Evolutionary conservation across 2,329 filamentous ascomycete species (phyloP).

Genomic region (Bipolaris cookei): DNA sequence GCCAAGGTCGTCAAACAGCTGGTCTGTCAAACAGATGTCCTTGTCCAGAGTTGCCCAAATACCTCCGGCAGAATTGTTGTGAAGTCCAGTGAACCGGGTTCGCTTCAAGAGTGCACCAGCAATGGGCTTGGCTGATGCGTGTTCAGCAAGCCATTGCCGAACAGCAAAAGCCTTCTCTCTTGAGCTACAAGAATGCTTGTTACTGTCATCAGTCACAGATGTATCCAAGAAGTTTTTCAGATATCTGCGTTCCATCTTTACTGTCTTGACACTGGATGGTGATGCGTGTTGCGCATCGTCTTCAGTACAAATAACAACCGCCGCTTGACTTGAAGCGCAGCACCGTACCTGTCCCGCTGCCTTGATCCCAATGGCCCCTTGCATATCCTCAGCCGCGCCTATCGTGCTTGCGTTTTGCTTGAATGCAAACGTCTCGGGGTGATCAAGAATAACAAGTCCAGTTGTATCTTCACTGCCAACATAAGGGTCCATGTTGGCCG

Average conservation of each 20-base stretch:
- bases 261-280: slow-evolving; percentile 31
- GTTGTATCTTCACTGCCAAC: slow-evolving; percentile 46
- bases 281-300: slow-evolving; percentile 19
- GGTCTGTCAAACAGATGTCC: slow-evolving; percentile 51
- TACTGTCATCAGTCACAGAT: slow-evolving; percentile 22
- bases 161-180: slow-evolving; percentile 35
- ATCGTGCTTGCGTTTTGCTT: slow-evolving; percentile 55
- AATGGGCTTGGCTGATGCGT: slow-evolving; percentile 55
- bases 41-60: slow-evolving; percentile 59
- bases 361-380: slow-evolving; percentile 39
- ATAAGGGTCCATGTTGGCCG: slow-evolving; percentile 30
- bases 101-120: slow-evolving; percentile 55
- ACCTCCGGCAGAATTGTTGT: slow-evolving; percentile 52
- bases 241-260: slow-evolving; percentile 52
- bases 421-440: slow-evolving; percentile 54
- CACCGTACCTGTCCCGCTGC: slow-evolving; percentile 46
- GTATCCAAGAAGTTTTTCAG: slow-evolving; percentile 50
- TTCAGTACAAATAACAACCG: slow-evolving; percentile 35
- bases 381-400: slow-evolving; percentile 47
- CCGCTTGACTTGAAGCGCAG: slow-evolving; percentile 42
- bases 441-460: slow-evolving; percentile 56
- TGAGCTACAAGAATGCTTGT: slow-evolving; percentile 11
- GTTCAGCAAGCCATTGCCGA: slow-evolving; percentile 53
- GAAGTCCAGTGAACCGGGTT: slow-evolving; percentile 56
- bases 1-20: slow-evolving; percentile 34